Evolutionary conservation across 441 rosid genomes (phyloP), one percentile per base, ranked within the genome.

Genomic region (Kokia cookei): DNA sequence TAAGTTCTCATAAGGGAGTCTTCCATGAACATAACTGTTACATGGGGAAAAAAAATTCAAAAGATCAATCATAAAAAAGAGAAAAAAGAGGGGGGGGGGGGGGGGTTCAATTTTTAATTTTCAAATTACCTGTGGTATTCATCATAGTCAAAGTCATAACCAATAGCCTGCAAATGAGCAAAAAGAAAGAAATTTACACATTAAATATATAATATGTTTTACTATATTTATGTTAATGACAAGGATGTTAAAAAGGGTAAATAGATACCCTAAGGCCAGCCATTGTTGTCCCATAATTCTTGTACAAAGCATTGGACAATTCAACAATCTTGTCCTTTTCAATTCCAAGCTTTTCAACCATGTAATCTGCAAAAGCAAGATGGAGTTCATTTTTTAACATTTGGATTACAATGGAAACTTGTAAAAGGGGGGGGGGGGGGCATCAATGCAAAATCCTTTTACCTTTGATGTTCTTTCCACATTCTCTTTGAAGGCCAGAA

Each of bases 251-350:
- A 32, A 17, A 11, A 11, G n/a, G 62, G 7, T 11, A 19, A 54
- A 4, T 7, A 13, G 29, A 59, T 14, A 95, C 98, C 84, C 92
- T 87, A 70, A 96, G 97, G 77, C 99, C 99, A 76, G 98, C 98
- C 98, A 94, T 91, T 74, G 98, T 94, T 74, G 98, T 96, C 73
- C 98, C 99, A 79, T 94, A 94, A 69, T 92, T 86, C 83, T 83
- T 92, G 86, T 94, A 96, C 62, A 90, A 82, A 15, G 83, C 77
- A 66, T 87, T 79, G 65, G 97, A 89, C 86, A 92, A 71, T 32
- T 89, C 97, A 29, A 79, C 77, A 72, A 94, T 79, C 72, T 83
- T 83, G 78, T 81, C 84, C 65, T 80, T 78, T 22, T 90, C 89
- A 48, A 96, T 89, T 67, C 97, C 93, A 67, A 96, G 89, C 60